Base-by-base conservation (phyloP, 306 rosid genomes). In the Gleditsia sinensis region DNA sequence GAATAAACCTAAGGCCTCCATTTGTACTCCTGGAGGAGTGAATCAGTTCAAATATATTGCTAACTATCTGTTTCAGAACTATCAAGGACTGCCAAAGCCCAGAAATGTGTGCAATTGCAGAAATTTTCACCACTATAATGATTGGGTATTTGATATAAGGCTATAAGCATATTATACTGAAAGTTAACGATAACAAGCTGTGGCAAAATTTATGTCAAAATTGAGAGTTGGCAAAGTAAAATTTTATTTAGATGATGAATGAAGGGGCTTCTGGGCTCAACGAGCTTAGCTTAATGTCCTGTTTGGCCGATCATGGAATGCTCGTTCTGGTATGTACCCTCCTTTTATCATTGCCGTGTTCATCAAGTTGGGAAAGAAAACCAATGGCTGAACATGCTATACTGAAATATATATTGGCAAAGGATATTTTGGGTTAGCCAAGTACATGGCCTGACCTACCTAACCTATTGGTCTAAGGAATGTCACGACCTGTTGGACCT, bases 181-280 rank as follows among this genome's bases (percentile, higher is more conserved):
- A n/a, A n/a, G n/a, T n/a, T n/a, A n/a, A n/a, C n/a, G n/a, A n/a
- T n/a, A n/a, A n/a, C 81, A 94, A 97, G 97, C 82, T 4, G 80
- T 94, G 72, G 97, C 98, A 2, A 90, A 79, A 9, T 94, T 87
- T 63, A 94, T 94, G 98, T 88, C 89, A 9, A 91, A 77, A 76
- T 89, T 75, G 57, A 90, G 98, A 78, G 97, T 96, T 32, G 92
- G 87, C 19, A 84, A 91, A 28, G 97, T 88, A 32, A 76, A 23
- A 73, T 94, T 87, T 79, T 91, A 91, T 78, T 88, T 93, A 0
- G 60, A 76, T 94, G 69, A 91, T 94, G 98, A 76, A 90, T 57
- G 98, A 97, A 2, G 98, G 98, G 8, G 98, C 98, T 2, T 91
- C 98, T 4, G 98, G 98, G 0, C 97, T 95, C 11, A 91, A 89